Evolutionary conservation across 352 stramenopile genomes (phyloP), one percentile per base, ranked within the genome.

Genomic region (Phytophthora colocasiae): DNA sequence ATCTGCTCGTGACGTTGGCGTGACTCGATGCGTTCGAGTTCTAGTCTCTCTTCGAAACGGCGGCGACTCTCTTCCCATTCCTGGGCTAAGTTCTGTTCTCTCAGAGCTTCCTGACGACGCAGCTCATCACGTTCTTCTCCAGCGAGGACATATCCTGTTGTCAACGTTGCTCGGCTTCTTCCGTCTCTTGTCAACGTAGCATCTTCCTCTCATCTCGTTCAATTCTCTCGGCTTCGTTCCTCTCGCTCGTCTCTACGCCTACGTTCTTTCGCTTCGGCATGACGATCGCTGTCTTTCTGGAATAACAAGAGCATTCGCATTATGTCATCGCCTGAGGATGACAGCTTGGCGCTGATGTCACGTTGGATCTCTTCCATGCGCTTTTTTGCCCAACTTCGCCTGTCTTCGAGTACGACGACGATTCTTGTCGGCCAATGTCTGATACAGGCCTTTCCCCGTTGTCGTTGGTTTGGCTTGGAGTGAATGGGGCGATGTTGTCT

Each of bases 1-100:
- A 66, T 59, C 10, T 59, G 12, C 2, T 66, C 48, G 24, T 66
- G 58, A 5, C 58, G 34, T 0, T 60, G 46, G 17, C 44, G 22
- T 0, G 27, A 19, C 5, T 60, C 49, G 11, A 2, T 19, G 4
- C 58, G 40, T 3, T 67, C 59, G 2, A 43, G 15, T 2, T 22
- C 49, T 1, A 61, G 44, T 1, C 43, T 19, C 14, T 53, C 32
- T 17, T 61, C 50, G 26, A 22, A 47, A 0, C 29, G 48, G 3
- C 48, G 27, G 5, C 24, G 29, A 7, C 32, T 61, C 14, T 66
- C 58, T 17, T 66, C 49, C 5, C 12, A 14, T 22, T 66, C 49
- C 22, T n/a, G 17, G 3, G 53, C 40, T 1, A 39, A 24, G 0
- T 36, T 24, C 0, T 8, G 4, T 10, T 63, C 43, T 19, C 44